phyloP scores from a whole-genome alignment of 208 protist genomes.

The Crithidia mellificae region DNA sequence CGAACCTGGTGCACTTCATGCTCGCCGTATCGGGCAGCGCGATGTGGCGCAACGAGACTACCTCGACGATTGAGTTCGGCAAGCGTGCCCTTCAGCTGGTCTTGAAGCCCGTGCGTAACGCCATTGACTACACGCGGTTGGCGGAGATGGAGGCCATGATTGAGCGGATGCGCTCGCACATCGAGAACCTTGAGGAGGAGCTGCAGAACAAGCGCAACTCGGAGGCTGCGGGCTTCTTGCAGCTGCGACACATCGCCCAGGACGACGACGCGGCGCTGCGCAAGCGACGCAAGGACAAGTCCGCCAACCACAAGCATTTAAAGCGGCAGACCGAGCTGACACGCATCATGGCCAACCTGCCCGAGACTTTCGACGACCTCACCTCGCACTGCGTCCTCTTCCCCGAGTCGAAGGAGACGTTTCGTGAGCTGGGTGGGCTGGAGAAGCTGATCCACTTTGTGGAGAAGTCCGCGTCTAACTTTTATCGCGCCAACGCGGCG shows the following conservation, averaged over 20 bases:
- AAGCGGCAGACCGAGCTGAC: conserved; percentile 87
- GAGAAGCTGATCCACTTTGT: conserved; percentile 82
- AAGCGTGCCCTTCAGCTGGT: conserved; percentile 88
- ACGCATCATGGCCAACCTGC: conserved; percentile 88
- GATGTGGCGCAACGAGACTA: conserved; percentile 82
- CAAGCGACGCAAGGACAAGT: conserved; percentile 23
- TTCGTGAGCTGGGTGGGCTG: conserved; percentile 85
- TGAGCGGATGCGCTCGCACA: conserved; percentile 90
- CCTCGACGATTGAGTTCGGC: conserved; percentile 91
- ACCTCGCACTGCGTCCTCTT: conserved; percentile 91
- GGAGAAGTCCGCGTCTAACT: conserved; percentile 76
- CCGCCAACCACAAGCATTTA: conserved; percentile 43
- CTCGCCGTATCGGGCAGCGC: conserved; percentile 77
- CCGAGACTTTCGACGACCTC: conserved; percentile 90
- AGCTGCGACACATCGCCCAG: conserved; percentile 78
- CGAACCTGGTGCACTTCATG: conserved; percentile 90
- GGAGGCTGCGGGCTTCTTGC: conserved; percentile 75
- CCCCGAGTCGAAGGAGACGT: conserved; percentile 75
- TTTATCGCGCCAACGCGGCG: conserved; percentile 85
- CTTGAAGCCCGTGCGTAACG: conserved; percentile 85
- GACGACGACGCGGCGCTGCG: conserved; percentile 29
- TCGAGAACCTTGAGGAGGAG: conserved; percentile 78
- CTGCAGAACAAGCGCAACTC: conserved; percentile 60
- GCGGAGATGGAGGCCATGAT: conserved; percentile 94
- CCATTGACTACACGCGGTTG: conserved; percentile 90